Base-by-base conservation (phyloP, 208 protist genomes). In the Leishmania gerbilli region DNA sequence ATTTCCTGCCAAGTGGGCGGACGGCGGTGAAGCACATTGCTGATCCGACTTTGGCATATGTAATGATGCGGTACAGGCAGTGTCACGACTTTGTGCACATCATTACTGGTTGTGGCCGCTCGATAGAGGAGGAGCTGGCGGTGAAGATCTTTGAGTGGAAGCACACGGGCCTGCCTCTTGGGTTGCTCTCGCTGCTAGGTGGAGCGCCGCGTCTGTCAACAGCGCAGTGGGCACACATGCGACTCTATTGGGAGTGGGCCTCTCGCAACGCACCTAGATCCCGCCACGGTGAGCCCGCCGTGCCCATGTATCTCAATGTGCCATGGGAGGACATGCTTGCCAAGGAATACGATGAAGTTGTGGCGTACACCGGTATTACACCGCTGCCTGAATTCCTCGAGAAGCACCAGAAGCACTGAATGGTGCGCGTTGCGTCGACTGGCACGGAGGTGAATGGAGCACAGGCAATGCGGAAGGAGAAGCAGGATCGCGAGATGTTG, bases 21-120 rank as follows among this genome's bases (percentile, higher is more conserved):
- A 86, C 92, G 21, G 81, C 89, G 19, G 92, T 96, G 76, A 85
- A 69, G 71, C 83, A 91, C 82, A 90, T 97, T 42, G 82, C 80
- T 7, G 94, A 97, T 79, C 90, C 90, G 31, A 90, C 84, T 7
- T 87, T 95, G 68, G 87, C 88, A 58, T 97, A 97, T 86, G 85
- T 97, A 34, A 97, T 97, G 94, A 95, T 85, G 53, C 89, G 94
- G 69, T 93, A 97, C 75, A 92, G 94, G n/a, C 87, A 97, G 82
- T 94, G 88, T 78, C 94, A 97, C 79, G 94, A 97, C 82, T 97
- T 95, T 77, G 64, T 96, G 51, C 94, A 97, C 85, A 89, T 86
- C 37, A 83, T 86, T 77, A 76, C 84, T 1, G 91, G 86, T 42
- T 95, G 88, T 56, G 94, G 94, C 15, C 92, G 94, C 69, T 91